Evolutionary conservation across 108 stramenopile species (phyloP).

Genomic region (Cyclostephanos tholiformis): DNA sequence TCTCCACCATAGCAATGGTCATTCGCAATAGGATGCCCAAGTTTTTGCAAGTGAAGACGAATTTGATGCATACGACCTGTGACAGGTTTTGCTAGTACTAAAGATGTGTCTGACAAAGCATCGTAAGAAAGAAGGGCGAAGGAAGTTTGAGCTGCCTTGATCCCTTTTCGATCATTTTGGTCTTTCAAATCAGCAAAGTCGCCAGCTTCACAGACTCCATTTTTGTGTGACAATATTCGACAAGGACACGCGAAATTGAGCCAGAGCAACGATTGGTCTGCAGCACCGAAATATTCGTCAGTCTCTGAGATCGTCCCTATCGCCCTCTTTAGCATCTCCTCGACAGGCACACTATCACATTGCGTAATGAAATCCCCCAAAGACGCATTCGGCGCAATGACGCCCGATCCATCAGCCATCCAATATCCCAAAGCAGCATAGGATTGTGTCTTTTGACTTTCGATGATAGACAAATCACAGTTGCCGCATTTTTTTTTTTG

Average conservation of each 20-base stretch:
- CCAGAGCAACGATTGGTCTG: slow-evolving; percentile 45
- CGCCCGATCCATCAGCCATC: slow-evolving; percentile 47
- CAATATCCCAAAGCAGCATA: slow-evolving; percentile 57
- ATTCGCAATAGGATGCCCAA: slow-evolving; percentile 89
- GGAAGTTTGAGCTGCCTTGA: slow-evolving; percentile 80
- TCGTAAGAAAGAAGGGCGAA: slow-evolving; percentile 77
- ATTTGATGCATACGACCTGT: slow-evolving; percentile 87
- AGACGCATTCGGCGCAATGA: neutral
- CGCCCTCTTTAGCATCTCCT: slow-evolving; percentile 27
- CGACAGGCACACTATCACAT: slow-evolving; percentile 5
- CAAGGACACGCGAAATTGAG: slow-evolving; percentile 79
- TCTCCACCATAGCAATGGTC: slow-evolving; percentile 92
- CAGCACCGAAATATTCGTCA: neutral
- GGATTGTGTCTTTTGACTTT: neutral
- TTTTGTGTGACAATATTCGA: slow-evolving; percentile 69
- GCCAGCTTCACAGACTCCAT: slow-evolving; percentile 82
- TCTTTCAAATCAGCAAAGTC: slow-evolving; percentile 58
- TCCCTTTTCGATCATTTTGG: slow-evolving; percentile 54
- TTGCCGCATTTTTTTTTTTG: slow-evolving; percentile 13
- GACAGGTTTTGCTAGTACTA: slow-evolving; percentile 59
- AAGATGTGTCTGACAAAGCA: slow-evolving; percentile 64
- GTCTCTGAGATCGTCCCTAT: slow-evolving; percentile 1
- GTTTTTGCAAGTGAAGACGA: slow-evolving; percentile 78
- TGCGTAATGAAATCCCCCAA: slow-evolving; percentile 24
- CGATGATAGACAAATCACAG: neutral